Evolutionary conservation across 2,329 filamentous ascomycete species (phyloP), one percentile per base, ranked within the genome.

Genomic region (Neofusicoccum laricinum): DNA sequence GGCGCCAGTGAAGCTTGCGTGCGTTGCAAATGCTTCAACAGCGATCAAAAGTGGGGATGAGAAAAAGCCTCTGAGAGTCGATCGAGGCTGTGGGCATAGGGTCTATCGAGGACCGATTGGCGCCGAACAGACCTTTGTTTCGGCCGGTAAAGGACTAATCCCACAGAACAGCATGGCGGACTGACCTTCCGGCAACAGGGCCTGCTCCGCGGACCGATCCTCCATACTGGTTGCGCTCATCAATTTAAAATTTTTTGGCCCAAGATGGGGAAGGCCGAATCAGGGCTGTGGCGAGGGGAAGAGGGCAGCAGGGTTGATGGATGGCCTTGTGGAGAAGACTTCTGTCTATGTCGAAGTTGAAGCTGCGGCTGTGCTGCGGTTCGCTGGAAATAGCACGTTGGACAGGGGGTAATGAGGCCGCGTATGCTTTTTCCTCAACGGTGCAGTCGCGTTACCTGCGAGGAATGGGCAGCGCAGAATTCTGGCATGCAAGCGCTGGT

Each of bases 331-430:
- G 53, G 53, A 57, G 21, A 49, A 58, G 38, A 32, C 8, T 43
- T 14, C 53, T 21, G 14, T 43, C 38, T 58, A 38, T 58, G 53
- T 43, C 53, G 17, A 58, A 58, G 14, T 15, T 21, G 43, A 58
- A 43, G 38, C 10, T 58, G 53, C 53, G 53, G 53, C 53, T 32
- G 53, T 58, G 53, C 53, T 58, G 53, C 25, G 53, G 53, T 58
- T 34, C 25, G 53, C 53, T 58, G 38, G 53, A 58, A 58, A 58
- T 58, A 58, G 53, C 53, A 45, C 38, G 53, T 34, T 43, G 15
- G 53, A 45, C 53, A 58, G 53, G 53, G 53, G 53, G 53, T 43
- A n/a, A 17, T 58, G 38, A 45, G 53, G 53, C 38, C 53, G 53
- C 53, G 53, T 58, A 58, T 58, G 53, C 53, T 32, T 32, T 45